Conservation (phyloP, 805 yeast genomes). For the Candida mattraensis region DNA sequence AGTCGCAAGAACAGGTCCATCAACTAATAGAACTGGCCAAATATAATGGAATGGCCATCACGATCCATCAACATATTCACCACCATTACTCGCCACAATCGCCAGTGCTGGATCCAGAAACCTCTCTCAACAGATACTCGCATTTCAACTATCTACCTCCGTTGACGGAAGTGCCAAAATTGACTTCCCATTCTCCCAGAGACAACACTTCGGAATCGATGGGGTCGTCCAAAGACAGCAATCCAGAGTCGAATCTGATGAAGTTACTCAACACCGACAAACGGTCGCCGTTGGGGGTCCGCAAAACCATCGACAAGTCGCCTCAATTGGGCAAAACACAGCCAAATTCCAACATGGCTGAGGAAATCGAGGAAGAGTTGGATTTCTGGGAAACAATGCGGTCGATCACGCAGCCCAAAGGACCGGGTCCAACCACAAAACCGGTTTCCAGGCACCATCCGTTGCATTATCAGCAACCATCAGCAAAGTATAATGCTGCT, state of each 20-base stretch:
- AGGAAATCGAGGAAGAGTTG: slow-evolving; percentile 58
- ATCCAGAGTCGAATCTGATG: slow-evolving; percentile 42
- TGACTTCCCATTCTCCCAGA: slow-evolving; percentile 58
- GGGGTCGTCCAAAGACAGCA: slow-evolving; percentile 19
- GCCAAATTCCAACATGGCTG: slow-evolving; percentile 26
- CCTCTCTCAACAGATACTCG: slow-evolving; percentile 56
- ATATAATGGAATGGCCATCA: slow-evolving; percentile 53
- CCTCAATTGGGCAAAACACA: slow-evolving; percentile 11
- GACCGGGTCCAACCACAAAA: slow-evolving; percentile 22
- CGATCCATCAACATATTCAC: slow-evolving; percentile 84
- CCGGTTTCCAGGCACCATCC: slow-evolving; percentile 61
- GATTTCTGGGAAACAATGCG: slow-evolving; percentile 76
- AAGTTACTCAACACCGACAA: slow-evolving; percentile 41
- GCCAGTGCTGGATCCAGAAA: slow-evolving; percentile 45
- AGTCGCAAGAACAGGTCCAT: slow-evolving; percentile 53
- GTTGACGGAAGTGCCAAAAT: slow-evolving; percentile 65
- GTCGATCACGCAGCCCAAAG: slow-evolving; percentile 46
- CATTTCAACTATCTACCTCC: slow-evolving; percentile 79
- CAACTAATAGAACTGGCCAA: slow-evolving; percentile 61
- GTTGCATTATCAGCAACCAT: slow-evolving; percentile 39
- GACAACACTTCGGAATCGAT: slow-evolving; percentile 29
- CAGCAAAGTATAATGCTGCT: slow-evolving; percentile 16
- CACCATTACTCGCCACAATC: slow-evolving; percentile 63
- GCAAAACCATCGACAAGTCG: slow-evolving; percentile 3
- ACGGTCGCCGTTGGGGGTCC: slow-evolving; percentile 16